Evolutionary conservation across 2,329 filamentous ascomycete genomes (phyloP).

Genomic region (Neodidymelliopsis sp.): DNA sequence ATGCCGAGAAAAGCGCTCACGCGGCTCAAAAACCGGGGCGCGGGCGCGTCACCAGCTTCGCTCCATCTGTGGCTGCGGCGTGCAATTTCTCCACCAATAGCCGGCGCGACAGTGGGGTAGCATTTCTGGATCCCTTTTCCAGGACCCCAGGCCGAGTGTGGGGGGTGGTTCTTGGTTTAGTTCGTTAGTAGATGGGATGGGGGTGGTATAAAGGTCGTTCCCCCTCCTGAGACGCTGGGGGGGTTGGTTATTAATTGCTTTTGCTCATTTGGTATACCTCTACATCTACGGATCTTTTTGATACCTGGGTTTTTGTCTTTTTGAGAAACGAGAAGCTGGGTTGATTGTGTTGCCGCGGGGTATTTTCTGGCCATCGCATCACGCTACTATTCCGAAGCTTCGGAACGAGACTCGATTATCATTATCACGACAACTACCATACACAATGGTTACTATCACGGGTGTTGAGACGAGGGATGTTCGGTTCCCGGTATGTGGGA

Average conservation of each 20-base stretch:
- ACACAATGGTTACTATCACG: slow-evolving; percentile 57
- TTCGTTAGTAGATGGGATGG: neutral
- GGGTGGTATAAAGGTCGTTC: slow-evolving; percentile 8
- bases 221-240: too few relatives aligned
- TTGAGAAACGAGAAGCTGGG: too few relatives aligned
- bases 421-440: neutral
- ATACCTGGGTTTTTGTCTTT: neutral
- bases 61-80: slow-evolving; percentile 11
- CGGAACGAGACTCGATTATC: too few relatives aligned
- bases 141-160: neutral
- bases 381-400: slow-evolving; percentile 5
- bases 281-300: too few relatives aligned
- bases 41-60: slow-evolving; percentile 6
- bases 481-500: slow-evolving; percentile 54
- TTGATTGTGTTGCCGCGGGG: slow-evolving; percentile 7
- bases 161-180: slow-evolving; percentile 7
- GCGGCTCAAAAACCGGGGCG: slow-evolving; percentile 16
- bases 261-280: too few relatives aligned
- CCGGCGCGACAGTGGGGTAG: slow-evolving; percentile 3
- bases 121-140: slow-evolving; percentile 8
- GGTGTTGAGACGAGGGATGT: slow-evolving; percentile 57
- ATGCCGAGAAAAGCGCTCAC: slow-evolving; percentile 17
- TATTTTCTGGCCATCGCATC: too few relatives aligned
- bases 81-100: slow-evolving; percentile 33
- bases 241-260: too few relatives aligned